phyloP scores from a whole-genome alignment of 495 filamentous ascomycete genomes.

The Penicillium soppii region DNA sequence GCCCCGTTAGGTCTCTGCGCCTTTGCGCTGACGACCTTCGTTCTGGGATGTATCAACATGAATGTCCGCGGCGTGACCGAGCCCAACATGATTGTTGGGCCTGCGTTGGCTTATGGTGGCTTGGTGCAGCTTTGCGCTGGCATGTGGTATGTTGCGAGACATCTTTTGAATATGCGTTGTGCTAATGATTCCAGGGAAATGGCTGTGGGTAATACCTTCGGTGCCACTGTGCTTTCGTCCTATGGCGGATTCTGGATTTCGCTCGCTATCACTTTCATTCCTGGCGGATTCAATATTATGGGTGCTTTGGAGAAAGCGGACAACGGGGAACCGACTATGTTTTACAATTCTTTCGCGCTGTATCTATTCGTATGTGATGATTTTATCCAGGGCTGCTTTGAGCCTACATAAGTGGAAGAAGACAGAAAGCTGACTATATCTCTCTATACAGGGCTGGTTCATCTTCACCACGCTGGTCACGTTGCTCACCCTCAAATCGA shows the following conservation, averaged over 20 bases:
- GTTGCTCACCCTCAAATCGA: slow-evolving; percentile 82
- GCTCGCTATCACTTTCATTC: slow-evolving; percentile 77
- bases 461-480: slow-evolving; percentile 82
- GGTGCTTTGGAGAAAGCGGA: slow-evolving; percentile 43
- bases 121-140: slow-evolving; percentile 82
- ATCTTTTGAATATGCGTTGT: not conserved
- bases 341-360: slow-evolving; percentile 69
- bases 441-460: slow-evolving; percentile 81
- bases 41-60: slow-evolving; percentile 78
- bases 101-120: slow-evolving; percentile 71
- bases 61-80: slow-evolving; percentile 51
- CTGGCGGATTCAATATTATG: slow-evolving; percentile 62
- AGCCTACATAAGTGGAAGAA: too few relatives aligned
- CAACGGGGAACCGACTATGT: slow-evolving; percentile 37
- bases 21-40: slow-evolving; percentile 86
- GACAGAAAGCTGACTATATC: not conserved
- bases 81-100: slow-evolving; percentile 62
- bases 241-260: slow-evolving; percentile 96
- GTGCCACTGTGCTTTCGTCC: slow-evolving; percentile 89
- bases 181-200: slow-evolving; percentile 67
- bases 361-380: slow-evolving; percentile 67
- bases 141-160: slow-evolving; percentile 74
- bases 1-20: slow-evolving; percentile 75
- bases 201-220: slow-evolving; percentile 91
- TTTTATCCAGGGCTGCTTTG: too few relatives aligned